Conservation (phyloP, 148 eudicot genomes). For the Rhododendron mucronatum region DNA sequence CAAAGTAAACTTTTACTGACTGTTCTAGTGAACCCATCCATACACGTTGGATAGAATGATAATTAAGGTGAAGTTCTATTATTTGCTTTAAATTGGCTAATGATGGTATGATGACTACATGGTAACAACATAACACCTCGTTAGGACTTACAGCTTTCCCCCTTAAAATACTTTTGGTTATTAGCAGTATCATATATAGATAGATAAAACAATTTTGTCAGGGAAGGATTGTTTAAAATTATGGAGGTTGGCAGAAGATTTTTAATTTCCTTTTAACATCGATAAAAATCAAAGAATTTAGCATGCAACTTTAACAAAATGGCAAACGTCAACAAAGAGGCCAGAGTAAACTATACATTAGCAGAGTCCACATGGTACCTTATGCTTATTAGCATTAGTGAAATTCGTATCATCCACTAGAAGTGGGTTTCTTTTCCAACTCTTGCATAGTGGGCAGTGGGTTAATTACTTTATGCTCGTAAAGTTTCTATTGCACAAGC, state of each 20-base stretch:
- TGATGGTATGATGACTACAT: neutral
- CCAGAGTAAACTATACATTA: neutral
- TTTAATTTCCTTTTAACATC: neutral
- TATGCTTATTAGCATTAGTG: neutral
- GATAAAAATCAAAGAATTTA: neutral
- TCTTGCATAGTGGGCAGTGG: neutral
- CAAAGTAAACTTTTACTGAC: neutral
- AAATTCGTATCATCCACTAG: neutral
- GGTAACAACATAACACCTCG: neutral
- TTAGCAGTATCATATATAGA: neutral
- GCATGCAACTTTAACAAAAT: neutral
- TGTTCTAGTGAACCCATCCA: neutral
- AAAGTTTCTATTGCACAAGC: neutral
- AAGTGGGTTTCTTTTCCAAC: neutral
- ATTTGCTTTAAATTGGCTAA: neutral
- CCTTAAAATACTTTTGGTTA: neutral
- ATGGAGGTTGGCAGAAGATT: neutral
- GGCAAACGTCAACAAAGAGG: neutral
- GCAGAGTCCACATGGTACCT: neutral
- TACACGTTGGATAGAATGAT: neutral
- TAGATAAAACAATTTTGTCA: neutral
- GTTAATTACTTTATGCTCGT: neutral
- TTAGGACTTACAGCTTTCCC: neutral
- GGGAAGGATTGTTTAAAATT: neutral
- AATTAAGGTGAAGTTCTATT: neutral